Conservation (phyloP, 768 basidiomycete species). For the Hygrophoropsis aurantiaca region DNA sequence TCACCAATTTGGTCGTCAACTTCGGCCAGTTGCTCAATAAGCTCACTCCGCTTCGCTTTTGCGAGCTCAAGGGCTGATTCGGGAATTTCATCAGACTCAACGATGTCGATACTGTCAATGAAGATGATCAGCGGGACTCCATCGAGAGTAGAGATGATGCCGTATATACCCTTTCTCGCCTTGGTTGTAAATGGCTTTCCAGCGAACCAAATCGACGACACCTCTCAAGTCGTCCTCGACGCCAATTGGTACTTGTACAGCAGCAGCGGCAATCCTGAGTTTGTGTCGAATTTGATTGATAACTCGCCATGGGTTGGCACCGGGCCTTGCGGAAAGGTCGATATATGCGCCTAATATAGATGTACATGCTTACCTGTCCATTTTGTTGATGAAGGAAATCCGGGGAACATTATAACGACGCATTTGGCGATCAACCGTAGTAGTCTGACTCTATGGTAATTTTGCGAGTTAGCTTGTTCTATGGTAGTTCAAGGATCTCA, state of each 20-base stretch:
- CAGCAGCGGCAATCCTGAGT: slow-evolving; percentile 89
- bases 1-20: slow-evolving; percentile 96
- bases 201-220: slow-evolving; percentile 90
- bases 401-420: slow-evolving; percentile 93
- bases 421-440: slow-evolving; percentile 99
- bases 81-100: slow-evolving; percentile 88
- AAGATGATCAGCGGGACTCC: slow-evolving; percentile 2
- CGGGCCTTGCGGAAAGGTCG: slow-evolving; percentile 56
- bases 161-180: slow-evolving; percentile 84
- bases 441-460: slow-evolving; percentile 87
- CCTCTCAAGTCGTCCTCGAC: slow-evolving; percentile 83
- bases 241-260: slow-evolving; percentile 95
- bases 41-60: slow-evolving; percentile 80
- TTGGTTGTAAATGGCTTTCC: slow-evolving; percentile 93
- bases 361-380: slow-evolving; percentile 72
- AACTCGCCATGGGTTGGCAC: slow-evolving; percentile 96
- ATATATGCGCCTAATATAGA: background rate
- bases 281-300: slow-evolving; percentile 89
- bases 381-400: slow-evolving; percentile 97
- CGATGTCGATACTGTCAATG: slow-evolving; percentile 61
- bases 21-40: slow-evolving; percentile 94
- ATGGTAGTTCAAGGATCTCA: slow-evolving; percentile 4
- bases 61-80: slow-evolving; percentile 70
- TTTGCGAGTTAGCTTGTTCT: too few species aligned
- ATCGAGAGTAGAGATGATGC: background rate